Evolutionary conservation across 2,329 filamentous ascomycete genomes (phyloP), one percentile per base, ranked within the genome.

Genomic region (Colletotrichum sansevieriae): DNA sequence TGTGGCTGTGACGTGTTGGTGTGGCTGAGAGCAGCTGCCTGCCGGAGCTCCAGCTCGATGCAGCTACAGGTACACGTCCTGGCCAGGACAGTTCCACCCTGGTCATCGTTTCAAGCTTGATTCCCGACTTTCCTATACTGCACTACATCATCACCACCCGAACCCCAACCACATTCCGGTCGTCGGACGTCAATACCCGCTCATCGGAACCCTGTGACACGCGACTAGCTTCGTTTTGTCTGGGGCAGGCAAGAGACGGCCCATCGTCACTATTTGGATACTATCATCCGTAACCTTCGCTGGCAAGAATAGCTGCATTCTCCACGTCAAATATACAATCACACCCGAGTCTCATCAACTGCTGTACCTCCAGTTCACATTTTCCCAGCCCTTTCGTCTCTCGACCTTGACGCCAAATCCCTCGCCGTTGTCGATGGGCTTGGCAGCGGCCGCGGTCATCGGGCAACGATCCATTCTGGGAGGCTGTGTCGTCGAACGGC

Each of bases 321-420:
- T 44, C 6, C 2, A 13, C 9, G 1, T 18, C 22, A 3, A 57
- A 11, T 12, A n/a, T 12, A 9, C 25, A n/a, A 8, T n/a, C 25
- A 3, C 8, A 9, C 33, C 13, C n/a, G 44, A 55, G 18, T 10
- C 25, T 15, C 12, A 8, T 69, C 25, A 57, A 43, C 62, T 66
- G 18, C 47, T 66, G 29, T 60, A 69, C 18, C 20, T 47, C 68
- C 68, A 71, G 33, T 56, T 65, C 13, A 60, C 51, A 0, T 18
- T 49, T 7, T 71, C 60, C 70, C 68, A 71, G 6, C 68, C 68
- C n/a, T 63, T 15, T 35, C 64, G 61, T 4, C 41, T 67, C 9
- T 43, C 59, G 25, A 71, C 33, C 2, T 59, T 44, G 15, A 49
- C 56, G 22, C 58, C 70, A 22, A 62, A 68, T 0, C 60, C 60